Percentiles rank a stretch among this genome's conserved stretches.
phyloP scores from a whole-genome alignment of 2,329 filamentous ascomycete genomes.

The Phialophora tarda region DNA sequence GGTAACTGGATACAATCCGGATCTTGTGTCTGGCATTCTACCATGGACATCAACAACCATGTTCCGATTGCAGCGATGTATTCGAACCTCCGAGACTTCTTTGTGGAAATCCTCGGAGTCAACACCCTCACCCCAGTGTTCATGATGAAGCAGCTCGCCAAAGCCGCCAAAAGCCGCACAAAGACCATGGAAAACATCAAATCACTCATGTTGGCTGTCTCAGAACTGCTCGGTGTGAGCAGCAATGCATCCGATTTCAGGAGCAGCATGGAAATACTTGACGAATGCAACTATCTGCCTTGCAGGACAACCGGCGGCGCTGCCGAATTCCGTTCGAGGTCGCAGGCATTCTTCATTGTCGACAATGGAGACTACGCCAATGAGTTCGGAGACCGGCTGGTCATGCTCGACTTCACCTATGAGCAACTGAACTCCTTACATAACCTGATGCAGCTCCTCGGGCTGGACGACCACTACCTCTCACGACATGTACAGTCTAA shows the following conservation, averaged over 20 bases:
- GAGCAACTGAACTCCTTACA: constrained; percentile 26
- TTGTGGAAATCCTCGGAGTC: constrained; percentile 25
- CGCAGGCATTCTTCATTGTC: constrained; percentile 25
- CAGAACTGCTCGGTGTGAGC: constrained; percentile 14
- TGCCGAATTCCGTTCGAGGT: constrained; percentile 17
- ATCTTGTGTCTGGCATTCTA: constrained; percentile 30
- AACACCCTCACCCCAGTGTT: constrained; percentile 22
- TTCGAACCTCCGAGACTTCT: constrained; percentile 24
- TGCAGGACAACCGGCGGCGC: constrained; percentile 16
- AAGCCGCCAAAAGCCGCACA: constrained; percentile 16
- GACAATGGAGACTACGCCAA: constrained; percentile 25
- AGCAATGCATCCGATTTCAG: constrained; percentile 20
- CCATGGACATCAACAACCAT: constrained; percentile 21
- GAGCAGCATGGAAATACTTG: constrained; percentile 24
- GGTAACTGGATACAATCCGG: constrained; percentile 19
- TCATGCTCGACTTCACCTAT: constrained; percentile 29
- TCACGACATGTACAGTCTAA: constrained; percentile 19
- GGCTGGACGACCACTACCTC: constrained; percentile 27
- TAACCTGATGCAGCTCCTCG: constrained; percentile 24
- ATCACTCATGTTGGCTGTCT: constrained; percentile 24
- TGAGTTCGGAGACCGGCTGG: constrained; percentile 20
- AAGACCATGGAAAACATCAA: constrained; percentile 21
- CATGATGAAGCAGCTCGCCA: constrained; percentile 31
- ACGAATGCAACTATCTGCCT: constrained; percentile 22
- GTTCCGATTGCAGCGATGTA: constrained; percentile 26